These are phyloP conservation scores for Ophiosphaerella herpotricha DNA, from an alignment of 2,329 filamentous ascomycete genomes.

Conservation along the genomic window DNA sequence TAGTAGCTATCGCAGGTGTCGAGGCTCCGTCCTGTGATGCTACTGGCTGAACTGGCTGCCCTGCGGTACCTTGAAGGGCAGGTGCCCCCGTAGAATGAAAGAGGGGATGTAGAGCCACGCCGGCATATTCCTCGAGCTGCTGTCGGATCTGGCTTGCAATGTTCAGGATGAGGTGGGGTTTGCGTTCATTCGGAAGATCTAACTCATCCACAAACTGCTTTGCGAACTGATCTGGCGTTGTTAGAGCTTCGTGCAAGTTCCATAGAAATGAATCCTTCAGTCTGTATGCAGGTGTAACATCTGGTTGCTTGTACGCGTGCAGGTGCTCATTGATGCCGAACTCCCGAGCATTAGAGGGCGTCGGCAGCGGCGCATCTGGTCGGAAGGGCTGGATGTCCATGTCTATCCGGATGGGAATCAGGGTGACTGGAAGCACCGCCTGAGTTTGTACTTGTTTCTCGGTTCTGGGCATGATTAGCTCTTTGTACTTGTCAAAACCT, in stretches of 20 bases:
- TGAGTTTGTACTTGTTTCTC: constrained; percentile 67
- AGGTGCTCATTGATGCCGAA: constrained; percentile 70
- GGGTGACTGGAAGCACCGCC: constrained; percentile 79
- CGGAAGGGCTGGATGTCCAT: constrained; percentile 83
- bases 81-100: constrained; percentile 67
- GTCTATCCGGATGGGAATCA: constrained; percentile 96
- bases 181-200: constrained; percentile 76
- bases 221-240: constrained; percentile 97
- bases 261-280: constrained; percentile 95
- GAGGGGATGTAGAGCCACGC: constrained; percentile 88
- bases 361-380: constrained; percentile 67
- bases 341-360: constrained; percentile 62
- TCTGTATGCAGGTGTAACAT: constrained; percentile 80
- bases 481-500: background rate
- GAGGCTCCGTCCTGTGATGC: constrained; percentile 58
- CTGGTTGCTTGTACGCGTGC: constrained; percentile 78
- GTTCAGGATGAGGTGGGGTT: constrained; percentile 68
- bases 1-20: constrained; percentile 51
- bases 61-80: constrained; percentile 35
- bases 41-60: constrained; percentile 43
- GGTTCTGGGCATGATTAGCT: constrained; percentile 48
- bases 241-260: constrained; percentile 94
- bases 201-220: constrained; percentile 87
- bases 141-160: constrained; percentile 94
- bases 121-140: constrained; percentile 94